These are phyloP conservation scores for Endocarpon pusillum DNA, from an alignment of 495 filamentous ascomycete species.

Conservation along the genomic window DNA sequence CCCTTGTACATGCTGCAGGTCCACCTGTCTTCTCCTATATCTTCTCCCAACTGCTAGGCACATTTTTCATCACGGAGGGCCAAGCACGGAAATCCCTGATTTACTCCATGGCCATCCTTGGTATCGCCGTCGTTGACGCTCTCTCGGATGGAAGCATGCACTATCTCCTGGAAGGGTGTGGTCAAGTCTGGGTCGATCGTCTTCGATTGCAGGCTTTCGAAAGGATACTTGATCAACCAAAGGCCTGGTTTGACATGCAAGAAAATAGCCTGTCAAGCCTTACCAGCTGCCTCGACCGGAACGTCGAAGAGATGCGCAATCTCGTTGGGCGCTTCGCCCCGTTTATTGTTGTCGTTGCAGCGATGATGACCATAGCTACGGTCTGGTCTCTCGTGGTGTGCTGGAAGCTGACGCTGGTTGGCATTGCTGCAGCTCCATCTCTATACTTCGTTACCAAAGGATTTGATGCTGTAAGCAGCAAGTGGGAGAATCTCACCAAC, in stretches of 20 bases:
- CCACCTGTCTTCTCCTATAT: conserved; percentile 66
- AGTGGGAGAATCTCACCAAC: conserved; percentile 56
- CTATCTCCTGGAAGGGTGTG: conserved; percentile 51
- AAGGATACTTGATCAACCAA: conserved; percentile 61
- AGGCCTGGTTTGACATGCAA: conserved; percentile 64
- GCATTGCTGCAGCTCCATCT: conserved; percentile 48
- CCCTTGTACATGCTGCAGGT: conserved; percentile 45
- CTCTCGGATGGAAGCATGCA: conserved; percentile 45
- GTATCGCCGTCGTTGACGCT: conserved; percentile 48
- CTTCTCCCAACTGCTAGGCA: conserved; percentile 54
- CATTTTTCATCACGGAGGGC: conserved; percentile 39
- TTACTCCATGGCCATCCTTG: conserved; percentile 57
- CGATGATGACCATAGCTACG: conserved; percentile 49
- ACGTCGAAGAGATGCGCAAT: conserved; percentile 77
- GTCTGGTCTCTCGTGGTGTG: conserved; percentile 56
- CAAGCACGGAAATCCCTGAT: conserved; percentile 29
- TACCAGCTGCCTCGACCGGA: conserved; percentile 55
- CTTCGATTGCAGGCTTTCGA: conserved; percentile 52
- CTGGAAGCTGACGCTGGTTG: conserved; percentile 74
- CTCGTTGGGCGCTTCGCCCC: conserved; percentile 63
- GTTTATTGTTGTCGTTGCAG: conserved; percentile 41
- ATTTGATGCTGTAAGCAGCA: conserved; percentile 41
- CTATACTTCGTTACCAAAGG: conserved; percentile 46
- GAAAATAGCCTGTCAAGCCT: conserved; percentile 46
- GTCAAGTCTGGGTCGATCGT: conserved; percentile 63